Conservation (phyloP, 345 rosid species). For the Pistacia integerrima region DNA sequence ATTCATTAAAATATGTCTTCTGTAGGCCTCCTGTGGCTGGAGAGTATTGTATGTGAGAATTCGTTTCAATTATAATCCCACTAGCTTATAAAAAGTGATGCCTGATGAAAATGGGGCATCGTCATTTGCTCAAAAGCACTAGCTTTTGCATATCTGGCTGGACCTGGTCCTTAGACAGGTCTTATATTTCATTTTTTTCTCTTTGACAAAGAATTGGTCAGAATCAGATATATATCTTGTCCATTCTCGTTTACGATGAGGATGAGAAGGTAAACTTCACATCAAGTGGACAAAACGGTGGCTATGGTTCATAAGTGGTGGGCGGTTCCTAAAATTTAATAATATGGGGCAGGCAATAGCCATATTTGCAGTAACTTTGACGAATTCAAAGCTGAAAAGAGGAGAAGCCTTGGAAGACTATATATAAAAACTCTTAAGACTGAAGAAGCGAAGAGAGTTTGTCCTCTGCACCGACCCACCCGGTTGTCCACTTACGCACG, state of each 20-base stretch:
- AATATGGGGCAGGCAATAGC: background rate
- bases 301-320: background rate
- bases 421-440: background rate
- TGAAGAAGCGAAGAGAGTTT: background rate
- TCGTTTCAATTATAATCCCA: no score
- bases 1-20: no score
- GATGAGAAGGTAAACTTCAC: background rate
- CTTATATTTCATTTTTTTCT: no score
- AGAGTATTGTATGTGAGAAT: no score
- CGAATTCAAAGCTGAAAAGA: background rate
- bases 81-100: background rate
- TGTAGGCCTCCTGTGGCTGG: no score
- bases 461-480: conserved; percentile 18
- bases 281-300: background rate
- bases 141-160: background rate
- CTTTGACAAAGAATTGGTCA: no score
- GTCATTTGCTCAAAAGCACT: background rate
- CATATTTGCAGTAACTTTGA: background rate
- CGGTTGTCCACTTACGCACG: background rate
- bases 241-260: background rate
- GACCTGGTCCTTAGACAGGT: no score
- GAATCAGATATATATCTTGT: no score
- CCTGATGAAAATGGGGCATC: no score
- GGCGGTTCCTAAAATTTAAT: background rate
- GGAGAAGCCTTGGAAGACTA: no score